These are phyloP conservation scores for Sclerotinia glacialis DNA, from an alignment of 2,329 filamentous ascomycete species.

Conservation along the genomic window DNA sequence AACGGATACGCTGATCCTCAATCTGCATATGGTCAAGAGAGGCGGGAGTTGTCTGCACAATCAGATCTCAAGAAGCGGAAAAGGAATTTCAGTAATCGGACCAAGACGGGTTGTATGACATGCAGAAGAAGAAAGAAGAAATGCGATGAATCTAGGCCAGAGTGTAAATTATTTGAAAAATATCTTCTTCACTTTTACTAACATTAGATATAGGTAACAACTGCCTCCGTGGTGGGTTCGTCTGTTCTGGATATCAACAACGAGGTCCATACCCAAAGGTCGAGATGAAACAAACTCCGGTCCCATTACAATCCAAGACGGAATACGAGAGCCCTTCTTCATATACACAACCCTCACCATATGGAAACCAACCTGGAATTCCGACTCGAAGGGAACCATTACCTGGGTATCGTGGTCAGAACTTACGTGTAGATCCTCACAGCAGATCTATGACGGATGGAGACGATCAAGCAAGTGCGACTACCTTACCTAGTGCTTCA, in stretches of 20 bases:
- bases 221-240: slow-evolving; percentile 83
- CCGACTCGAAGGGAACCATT: slow-evolving; percentile 52
- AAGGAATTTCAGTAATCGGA: slow-evolving; percentile 87
- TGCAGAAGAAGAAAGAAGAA: slow-evolving; percentile 95
- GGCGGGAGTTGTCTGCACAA: slow-evolving; percentile 45
- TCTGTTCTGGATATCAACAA: slow-evolving; percentile 86
- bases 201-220: slow-evolving; percentile 64
- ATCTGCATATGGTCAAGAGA: slow-evolving; percentile 39
- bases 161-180: slow-evolving; percentile 64
- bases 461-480: slow-evolving; percentile 58
- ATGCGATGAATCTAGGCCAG: slow-evolving; percentile 89
- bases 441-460: slow-evolving; percentile 52
- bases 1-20: slow-evolving; percentile 40
- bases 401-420: slow-evolving; percentile 59
- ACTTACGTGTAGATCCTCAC: slow-evolving; percentile 61
- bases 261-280: slow-evolving; percentile 77
- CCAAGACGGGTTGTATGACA: slow-evolving; percentile 93
- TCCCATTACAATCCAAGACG: slow-evolving; percentile 83
- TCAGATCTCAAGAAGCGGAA: slow-evolving; percentile 68
- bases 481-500: slow-evolving; percentile 54
- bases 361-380: slow-evolving; percentile 40
- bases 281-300: slow-evolving; percentile 62
- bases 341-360: slow-evolving; percentile 60
- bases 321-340: slow-evolving; percentile 47
- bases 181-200: slow-evolving; percentile 11